Evolutionary conservation across 306 rosid genomes (phyloP).

Genomic region (Begonia masoniana): DNA sequence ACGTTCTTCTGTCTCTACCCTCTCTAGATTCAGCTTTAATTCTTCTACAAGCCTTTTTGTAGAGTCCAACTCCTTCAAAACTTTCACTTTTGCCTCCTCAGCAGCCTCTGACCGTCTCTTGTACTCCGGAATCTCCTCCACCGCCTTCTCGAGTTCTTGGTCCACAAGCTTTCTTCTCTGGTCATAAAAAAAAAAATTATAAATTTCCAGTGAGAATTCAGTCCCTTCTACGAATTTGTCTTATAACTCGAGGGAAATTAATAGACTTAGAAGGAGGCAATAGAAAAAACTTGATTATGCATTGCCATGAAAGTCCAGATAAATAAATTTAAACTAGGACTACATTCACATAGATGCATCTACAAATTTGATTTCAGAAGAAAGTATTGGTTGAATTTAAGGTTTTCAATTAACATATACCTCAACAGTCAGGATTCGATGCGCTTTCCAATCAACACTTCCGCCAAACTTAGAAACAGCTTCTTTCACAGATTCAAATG

Average conservation of each 20-base stretch:
- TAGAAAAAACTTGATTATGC: too few species aligned
- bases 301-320: too few species aligned
- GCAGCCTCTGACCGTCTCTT: constrained; percentile 54
- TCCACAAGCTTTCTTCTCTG: constrained; percentile 82
- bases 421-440: constrained; percentile 79
- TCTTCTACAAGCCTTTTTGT: constrained; percentile 87
- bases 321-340: too few species aligned
- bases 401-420: constrained; percentile 23
- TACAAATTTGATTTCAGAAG: background rate
- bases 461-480: constrained; percentile 98
- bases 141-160: constrained; percentile 70
- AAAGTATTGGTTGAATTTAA: background rate
- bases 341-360: too few species aligned
- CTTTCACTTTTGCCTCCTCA: constrained; percentile 42
- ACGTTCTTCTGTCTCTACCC: constrained; percentile 89
- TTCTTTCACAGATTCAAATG: constrained; percentile 94
- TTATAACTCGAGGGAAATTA: too few species aligned
- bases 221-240: too few species aligned
- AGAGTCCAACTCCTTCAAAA: constrained; percentile 67
- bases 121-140: constrained; percentile 66
- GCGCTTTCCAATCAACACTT: constrained; percentile 99
- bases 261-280: too few species aligned
- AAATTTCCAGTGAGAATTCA: background rate
- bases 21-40: constrained; percentile 82
- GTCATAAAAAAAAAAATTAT: background rate